These are phyloP conservation scores for Anacardium occidentale DNA, from an alignment of 345 rosid species.

Conservation along the genomic window DNA sequence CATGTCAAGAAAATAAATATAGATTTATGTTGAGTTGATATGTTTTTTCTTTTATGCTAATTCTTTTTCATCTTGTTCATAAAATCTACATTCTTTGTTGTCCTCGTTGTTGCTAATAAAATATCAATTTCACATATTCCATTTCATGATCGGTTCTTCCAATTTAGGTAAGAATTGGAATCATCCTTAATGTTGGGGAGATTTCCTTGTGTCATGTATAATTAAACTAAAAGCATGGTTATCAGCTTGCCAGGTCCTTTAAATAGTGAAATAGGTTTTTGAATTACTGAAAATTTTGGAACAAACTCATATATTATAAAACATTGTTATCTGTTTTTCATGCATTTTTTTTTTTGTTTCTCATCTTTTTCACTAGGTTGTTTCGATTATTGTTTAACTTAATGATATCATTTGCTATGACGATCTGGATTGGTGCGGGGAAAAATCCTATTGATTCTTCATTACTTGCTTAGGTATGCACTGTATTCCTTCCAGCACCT, in stretches of 20 bases:
- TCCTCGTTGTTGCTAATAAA: too few relatives aligned
- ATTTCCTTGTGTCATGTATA: background rate
- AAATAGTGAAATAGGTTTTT: background rate
- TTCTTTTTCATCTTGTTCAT: too few relatives aligned
- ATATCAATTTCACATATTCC: conserved; percentile 38
- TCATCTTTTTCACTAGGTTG: conserved; percentile 31
- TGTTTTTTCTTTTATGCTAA: too few relatives aligned
- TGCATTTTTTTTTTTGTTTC: background rate
- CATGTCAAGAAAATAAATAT: background rate
- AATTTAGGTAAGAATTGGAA: conserved; percentile 37
- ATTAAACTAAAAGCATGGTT: background rate
- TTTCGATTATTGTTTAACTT: conserved; percentile 42
- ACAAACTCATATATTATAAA: background rate
- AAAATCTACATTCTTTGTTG: too few relatives aligned
- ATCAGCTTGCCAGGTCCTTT: conserved; percentile 1
- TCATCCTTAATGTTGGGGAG: background rate
- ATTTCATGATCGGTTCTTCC: conserved; percentile 45
- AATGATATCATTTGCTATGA: conserved; percentile 47
- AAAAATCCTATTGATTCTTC: conserved; percentile 47
- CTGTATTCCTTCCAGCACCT: background rate
- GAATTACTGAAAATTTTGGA: too few relatives aligned
- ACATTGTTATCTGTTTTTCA: background rate
- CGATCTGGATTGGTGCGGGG: conserved; percentile 61
- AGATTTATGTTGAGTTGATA: background rate
- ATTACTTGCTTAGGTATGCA: conserved; percentile 45